phyloP scores from a whole-genome alignment of 305 asterid genomes.

The Vinca major region DNA sequence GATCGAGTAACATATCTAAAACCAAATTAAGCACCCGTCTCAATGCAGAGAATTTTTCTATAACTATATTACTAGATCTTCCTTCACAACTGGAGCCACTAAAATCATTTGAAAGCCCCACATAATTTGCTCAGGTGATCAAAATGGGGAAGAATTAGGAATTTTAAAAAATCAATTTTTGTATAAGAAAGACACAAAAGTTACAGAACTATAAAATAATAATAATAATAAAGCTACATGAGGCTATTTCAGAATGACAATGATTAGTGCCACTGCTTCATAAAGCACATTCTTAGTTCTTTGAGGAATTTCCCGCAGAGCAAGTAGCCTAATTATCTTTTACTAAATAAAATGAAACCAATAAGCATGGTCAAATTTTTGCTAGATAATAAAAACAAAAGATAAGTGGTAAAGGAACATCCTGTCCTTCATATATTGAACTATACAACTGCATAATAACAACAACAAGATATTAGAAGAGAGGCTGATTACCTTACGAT shows the following conservation, averaged over 20 bases:
- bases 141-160: not conserved
- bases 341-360: not conserved
- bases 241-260: too few relatives aligned
- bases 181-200: not conserved
- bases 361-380: not conserved
- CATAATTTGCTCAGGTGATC: not conserved
- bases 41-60: not conserved
- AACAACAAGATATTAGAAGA: not conserved
- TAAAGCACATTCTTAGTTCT: not conserved
- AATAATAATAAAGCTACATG: not conserved
- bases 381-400: not conserved
- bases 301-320: not conserved
- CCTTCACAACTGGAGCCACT: not conserved
- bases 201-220: not conserved
- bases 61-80: not conserved
- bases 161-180: not conserved
- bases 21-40: not conserved
- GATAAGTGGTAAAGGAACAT: not conserved
- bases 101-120: not conserved
- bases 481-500: slow-evolving; percentile 66
- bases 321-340: not conserved
- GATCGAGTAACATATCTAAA: not conserved
- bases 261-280: not conserved
- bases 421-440: not conserved
- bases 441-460: not conserved